Percentiles rank a stretch among this genome's conserved stretches.
These are phyloP conservation scores for Oryza rufipogon DNA, from an alignment of 176 grass and related monocot species.

Conservation along the genomic window DNA sequence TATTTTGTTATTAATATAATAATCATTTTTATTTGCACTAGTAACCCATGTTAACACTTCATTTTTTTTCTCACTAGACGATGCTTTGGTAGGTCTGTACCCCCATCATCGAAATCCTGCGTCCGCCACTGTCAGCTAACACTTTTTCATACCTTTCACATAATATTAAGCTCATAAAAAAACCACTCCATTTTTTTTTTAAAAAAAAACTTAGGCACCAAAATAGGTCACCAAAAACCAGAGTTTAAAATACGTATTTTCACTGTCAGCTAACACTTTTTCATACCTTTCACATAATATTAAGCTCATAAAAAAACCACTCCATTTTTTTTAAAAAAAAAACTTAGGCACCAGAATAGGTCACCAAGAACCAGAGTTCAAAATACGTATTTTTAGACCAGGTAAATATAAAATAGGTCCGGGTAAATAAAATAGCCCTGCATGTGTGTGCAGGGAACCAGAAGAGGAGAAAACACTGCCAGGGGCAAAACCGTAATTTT, in stretches of 20 bases:
- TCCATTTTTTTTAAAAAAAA: background rate
- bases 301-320: background rate
- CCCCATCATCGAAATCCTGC: too few species aligned
- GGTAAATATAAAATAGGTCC: background rate
- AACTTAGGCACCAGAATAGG: background rate
- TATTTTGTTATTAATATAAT: too few species aligned
- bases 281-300: background rate
- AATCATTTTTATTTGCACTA: too few species aligned
- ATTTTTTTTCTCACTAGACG: too few species aligned
- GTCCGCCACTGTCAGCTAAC: too few species aligned
- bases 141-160: background rate
- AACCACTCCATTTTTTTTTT: background rate
- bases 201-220: background rate
- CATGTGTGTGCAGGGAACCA: background rate
- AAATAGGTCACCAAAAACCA: background rate
- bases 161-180: background rate
- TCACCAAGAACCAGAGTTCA: background rate
- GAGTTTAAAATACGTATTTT: background rate
- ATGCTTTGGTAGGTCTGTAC: too few species aligned
- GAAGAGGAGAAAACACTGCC: too few species aligned
- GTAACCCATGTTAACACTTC: too few species aligned
- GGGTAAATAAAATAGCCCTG: background rate
- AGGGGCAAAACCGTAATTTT: conserved; percentile 35
- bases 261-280: background rate
- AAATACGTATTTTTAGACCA: background rate